Evolutionary conservation across 2,329 filamentous ascomycete species (phyloP).

Genomic region (Fusarium multiceps): DNA sequence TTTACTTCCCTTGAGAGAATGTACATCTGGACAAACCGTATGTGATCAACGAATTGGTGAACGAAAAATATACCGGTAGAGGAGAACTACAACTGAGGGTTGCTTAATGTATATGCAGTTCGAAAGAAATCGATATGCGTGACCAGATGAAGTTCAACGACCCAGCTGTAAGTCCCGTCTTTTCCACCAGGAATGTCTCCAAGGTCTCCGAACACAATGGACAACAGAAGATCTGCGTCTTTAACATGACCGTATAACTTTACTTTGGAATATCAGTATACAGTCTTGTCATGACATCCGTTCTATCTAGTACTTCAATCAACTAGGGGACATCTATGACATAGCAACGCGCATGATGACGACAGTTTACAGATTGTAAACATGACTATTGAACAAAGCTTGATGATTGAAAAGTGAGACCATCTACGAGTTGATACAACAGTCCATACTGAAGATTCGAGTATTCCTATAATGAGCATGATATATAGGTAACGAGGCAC

Average conservation of each 20-base stretch:
- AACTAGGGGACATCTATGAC: not conserved
- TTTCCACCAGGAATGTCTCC: too few relatives aligned
- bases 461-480: not conserved
- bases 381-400: not conserved
- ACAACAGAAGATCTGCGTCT: too few relatives aligned
- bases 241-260: too few relatives aligned
- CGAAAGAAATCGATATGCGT: not conserved
- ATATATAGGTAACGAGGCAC: conserved; percentile 4
- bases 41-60: not conserved
- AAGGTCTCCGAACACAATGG: too few relatives aligned
- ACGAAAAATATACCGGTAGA: not conserved
- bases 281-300: too few relatives aligned
- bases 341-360: not conserved
- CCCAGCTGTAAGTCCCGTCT: too few relatives aligned
- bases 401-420: not conserved
- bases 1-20: not conserved
- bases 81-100: not conserved
- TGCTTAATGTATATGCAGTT: not conserved
- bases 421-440: not conserved
- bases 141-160: too few relatives aligned
- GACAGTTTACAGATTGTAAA: not conserved
- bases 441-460: not conserved
- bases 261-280: not conserved
- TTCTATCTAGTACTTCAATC: too few relatives aligned
- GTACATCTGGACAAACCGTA: not conserved